Conservation (phyloP, 2,329 filamentous ascomycete genomes). For the Alternaria brassicae region DNA sequence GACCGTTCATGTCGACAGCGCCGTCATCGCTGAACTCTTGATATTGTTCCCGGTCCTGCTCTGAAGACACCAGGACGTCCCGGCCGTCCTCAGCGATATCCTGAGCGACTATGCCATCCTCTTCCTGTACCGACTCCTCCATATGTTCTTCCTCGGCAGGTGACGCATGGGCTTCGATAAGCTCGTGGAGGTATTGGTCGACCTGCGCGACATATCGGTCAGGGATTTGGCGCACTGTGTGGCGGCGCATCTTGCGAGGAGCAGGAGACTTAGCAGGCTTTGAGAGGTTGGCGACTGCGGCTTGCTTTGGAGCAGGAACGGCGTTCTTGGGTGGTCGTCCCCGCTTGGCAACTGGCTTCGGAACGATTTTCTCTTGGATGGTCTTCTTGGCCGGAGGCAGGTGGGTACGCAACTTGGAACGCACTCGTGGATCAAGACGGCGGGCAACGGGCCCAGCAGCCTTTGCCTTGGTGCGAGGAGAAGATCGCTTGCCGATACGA, state of each 20-base stretch:
- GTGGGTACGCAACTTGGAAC: constrained; percentile 31
- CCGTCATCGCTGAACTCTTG: constrained; percentile 3
- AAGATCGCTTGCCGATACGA: constrained; percentile 31
- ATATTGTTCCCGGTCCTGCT: neutral
- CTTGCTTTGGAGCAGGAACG: constrained; percentile 19
- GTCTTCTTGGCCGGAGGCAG: constrained; percentile 17
- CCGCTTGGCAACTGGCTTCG: constrained; percentile 16
- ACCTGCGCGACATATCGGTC: constrained; percentile 26
- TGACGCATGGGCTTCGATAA: constrained; percentile 2
- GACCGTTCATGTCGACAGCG: neutral
- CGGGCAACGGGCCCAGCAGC: constrained; percentile 13
- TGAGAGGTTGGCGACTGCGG: constrained; percentile 8
- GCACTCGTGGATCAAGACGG: constrained; percentile 30
- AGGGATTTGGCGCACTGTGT: constrained; percentile 36
- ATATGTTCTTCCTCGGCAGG: neutral
- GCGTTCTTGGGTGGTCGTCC: constrained; percentile 27
- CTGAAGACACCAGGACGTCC: neutral
- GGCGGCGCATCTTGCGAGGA: constrained; percentile 38
- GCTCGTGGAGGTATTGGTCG: constrained; percentile 6
- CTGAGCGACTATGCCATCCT: neutral
- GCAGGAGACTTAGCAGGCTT: constrained; percentile 16
- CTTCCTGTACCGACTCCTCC: neutral
- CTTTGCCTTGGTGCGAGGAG: constrained; percentile 15
- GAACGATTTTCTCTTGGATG: constrained; percentile 12
- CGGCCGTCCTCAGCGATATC: neutral